These are phyloP conservation scores for Schoenoplectus triqueter DNA, from an alignment of 202 grass and related monocot species.

Conservation along the genomic window DNA sequence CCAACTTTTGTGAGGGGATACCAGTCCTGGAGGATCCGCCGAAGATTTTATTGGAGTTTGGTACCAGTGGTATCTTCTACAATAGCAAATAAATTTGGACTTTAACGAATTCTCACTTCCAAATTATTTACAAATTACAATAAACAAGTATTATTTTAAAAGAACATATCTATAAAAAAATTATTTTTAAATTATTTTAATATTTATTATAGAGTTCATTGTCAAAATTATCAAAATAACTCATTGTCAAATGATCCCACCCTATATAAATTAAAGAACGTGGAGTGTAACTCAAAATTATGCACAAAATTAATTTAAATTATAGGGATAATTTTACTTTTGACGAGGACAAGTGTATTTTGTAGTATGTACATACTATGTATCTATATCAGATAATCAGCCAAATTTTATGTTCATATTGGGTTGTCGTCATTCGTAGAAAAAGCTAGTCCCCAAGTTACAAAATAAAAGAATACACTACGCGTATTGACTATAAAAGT, in stretches of 20 bases:
- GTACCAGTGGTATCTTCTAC: conserved; percentile 2
- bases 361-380: not conserved
- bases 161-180: too few relatives aligned
- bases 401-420: not conserved
- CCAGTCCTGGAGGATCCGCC: not conserved
- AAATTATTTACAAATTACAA: not conserved
- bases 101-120: not conserved
- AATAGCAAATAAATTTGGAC: not conserved
- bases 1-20: not conserved
- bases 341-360: not conserved
- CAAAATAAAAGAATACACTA: not conserved
- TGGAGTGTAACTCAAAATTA: not conserved
- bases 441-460: not conserved
- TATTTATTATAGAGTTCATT: too few relatives aligned
- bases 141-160: not conserved
- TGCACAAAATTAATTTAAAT: not conserved
- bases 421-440: not conserved
- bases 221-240: too few relatives aligned
- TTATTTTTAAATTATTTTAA: too few relatives aligned
- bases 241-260: too few relatives aligned
- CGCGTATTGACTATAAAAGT: too few relatives aligned
- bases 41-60: conserved; percentile 7
- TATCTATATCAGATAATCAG: not conserved
- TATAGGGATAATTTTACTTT: not conserved
- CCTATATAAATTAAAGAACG: too few relatives aligned